These are phyloP conservation scores for Leucocoprinus sp. DNA, from an alignment of 768 basidiomycete genomes.

Conservation along the genomic window DNA sequence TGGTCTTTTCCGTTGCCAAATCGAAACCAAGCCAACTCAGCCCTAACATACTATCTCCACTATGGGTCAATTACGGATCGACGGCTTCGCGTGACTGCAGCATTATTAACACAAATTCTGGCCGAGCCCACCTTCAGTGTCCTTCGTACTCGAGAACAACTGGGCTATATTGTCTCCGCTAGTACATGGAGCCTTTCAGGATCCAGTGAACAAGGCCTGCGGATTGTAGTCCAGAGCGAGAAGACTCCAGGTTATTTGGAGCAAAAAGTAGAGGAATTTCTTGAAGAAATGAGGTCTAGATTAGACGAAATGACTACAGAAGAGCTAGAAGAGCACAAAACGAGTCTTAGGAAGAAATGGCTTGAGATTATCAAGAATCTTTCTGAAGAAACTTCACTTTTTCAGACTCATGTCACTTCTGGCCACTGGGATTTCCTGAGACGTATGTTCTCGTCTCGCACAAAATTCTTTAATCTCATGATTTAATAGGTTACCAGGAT, in stretches of 20 bases:
- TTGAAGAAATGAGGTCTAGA: slow-evolving; percentile 60
- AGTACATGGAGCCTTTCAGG: slow-evolving; percentile 49
- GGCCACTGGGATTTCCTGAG: slow-evolving; percentile 84
- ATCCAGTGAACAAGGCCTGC: slow-evolving; percentile 65
- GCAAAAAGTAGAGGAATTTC: slow-evolving; percentile 80
- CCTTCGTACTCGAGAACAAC: slow-evolving; percentile 88
- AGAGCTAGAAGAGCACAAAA: slow-evolving; percentile 74
- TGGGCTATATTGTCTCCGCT: slow-evolving; percentile 85
- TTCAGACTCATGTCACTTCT: slow-evolving; percentile 62
- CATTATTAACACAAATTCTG: slow-evolving; percentile 76
- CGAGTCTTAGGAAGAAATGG: slow-evolving; percentile 72
- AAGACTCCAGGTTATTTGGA: slow-evolving; percentile 74
- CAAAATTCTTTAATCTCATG: slow-evolving; percentile 8
- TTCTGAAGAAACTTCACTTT: slow-evolving; percentile 64
- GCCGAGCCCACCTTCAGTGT: slow-evolving; percentile 89
- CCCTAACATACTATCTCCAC: slow-evolving; percentile 79
- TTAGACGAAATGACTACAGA: slow-evolving; percentile 62
- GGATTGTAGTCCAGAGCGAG: slow-evolving; percentile 87
- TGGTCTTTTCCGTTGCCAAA: slow-evolving; percentile 68
- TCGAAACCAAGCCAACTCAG: slow-evolving; percentile 79
- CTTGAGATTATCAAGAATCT: slow-evolving; percentile 86
- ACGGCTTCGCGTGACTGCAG: slow-evolving; percentile 52
- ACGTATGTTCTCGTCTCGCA: slow-evolving; percentile 40
- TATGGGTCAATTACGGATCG: slow-evolving; percentile 63
- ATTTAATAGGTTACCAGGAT: slow-evolving; percentile 57